Evolutionary conservation across 2,329 filamentous ascomycete species (phyloP), one percentile per base, ranked within the genome.

Genomic region (Penicillium sp.): DNA sequence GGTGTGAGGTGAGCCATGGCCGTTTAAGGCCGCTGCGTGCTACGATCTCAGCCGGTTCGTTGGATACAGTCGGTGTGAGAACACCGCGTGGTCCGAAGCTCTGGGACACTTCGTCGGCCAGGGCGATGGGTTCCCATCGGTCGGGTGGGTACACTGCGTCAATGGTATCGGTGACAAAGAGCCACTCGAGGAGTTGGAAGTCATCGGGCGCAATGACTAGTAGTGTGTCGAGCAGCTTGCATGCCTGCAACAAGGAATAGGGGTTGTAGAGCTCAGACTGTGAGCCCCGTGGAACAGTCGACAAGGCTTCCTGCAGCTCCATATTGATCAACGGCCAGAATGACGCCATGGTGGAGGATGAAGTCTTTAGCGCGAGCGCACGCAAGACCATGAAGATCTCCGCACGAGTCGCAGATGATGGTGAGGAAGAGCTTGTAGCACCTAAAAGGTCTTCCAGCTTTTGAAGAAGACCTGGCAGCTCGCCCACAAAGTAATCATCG

Each of bases 161-260:
- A 58, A 96, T 92, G 13, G 92, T 97, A 71, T 99, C 94, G 1
- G 91, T 95, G 49, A 99, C 86, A 70, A 96, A 99, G 4, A 97
- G 83, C 94, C 94, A 99, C 76, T 96, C 90, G 64, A 95, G 88
- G n/a, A 97, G 82, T 71, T 97, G 94, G 73, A 97, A 99, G 69
- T 99, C 94, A 61, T 99, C 94, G 0, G 92, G 92, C 4, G 89
- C 87, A 7, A 92, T 79, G 39, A 90, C 86, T 13, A 97, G 81
- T n/a, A 99, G 79, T 18, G 91, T 78, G 65, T 99, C 94, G 3
- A 99, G 81, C 3, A 99, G 80, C 68, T 97, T 99, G 74, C 92
- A 96, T 0, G 91, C 92, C 69, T 99, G 92, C 3, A 99, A 76
- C 14, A 96, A 77, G 2, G 88, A 85, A 2, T 84, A 76, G 59